Conservation (phyloP, 164 flowering plant species). For the Nymphaea thermarum region DNA sequence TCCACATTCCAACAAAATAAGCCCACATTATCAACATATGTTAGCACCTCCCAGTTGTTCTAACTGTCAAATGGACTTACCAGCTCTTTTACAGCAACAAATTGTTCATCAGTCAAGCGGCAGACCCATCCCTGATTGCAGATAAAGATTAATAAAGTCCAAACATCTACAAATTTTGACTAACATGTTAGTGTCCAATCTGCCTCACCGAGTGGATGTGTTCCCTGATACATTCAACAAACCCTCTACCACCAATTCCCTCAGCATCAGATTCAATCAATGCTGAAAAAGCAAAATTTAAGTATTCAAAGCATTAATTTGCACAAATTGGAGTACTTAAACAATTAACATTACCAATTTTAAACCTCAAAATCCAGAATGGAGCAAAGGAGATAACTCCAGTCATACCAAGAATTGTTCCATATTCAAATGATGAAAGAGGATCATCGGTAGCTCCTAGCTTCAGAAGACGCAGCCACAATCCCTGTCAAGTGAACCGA, state of each 20-base stretch:
- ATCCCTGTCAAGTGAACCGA: conserved; percentile 35
- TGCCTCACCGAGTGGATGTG: conserved; percentile 76
- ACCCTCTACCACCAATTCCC: conserved; percentile 99
- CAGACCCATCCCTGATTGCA: conserved; percentile 80
- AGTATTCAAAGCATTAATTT: background rate
- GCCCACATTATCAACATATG: too few relatives aligned
- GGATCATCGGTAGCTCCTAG: conserved; percentile 97
- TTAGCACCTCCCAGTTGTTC: too few relatives aligned
- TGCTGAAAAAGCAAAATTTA: conserved; percentile 36
- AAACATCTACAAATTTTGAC: background rate
- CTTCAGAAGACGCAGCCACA: conserved; percentile 93
- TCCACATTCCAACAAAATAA: too few relatives aligned
- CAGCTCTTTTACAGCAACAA: conserved; percentile 98
- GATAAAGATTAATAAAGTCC: background rate
- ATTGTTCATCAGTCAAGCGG: conserved; percentile 91
- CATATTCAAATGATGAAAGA: conserved; percentile 96
- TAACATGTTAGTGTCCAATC: background rate
- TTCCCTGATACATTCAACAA: conserved; percentile 97
- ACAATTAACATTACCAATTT: background rate
- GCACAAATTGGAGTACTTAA: conserved; percentile 1
- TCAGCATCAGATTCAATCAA: conserved; percentile 98
- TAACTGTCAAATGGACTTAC: conserved; percentile 18
- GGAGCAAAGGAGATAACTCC: conserved; percentile 1
- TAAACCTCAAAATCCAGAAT: background rate
- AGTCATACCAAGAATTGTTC: conserved; percentile 84